Base-by-base conservation (phyloP, 805 yeast species). In the Saitoella complicata region DNA sequence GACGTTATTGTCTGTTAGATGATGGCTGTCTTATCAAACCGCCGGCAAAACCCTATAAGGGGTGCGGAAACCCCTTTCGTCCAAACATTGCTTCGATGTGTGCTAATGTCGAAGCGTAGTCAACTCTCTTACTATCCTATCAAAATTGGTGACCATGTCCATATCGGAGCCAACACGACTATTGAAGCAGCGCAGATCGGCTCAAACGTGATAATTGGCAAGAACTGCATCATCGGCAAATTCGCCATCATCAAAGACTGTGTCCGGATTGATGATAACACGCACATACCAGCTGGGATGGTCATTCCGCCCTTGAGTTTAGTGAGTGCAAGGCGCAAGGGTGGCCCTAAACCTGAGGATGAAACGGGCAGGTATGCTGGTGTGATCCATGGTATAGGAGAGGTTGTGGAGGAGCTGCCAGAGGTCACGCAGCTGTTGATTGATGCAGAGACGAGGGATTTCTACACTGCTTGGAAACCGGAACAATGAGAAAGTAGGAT, bases 111-210 rank as follows among this genome's bases (percentile, higher is more conserved):
- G 21, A 21, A 21, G 21, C 21, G 6, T 31, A 48, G 50, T 4
- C 36, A 43, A 3, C 12, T 41, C 46, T 53, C 30, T 32, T 55
- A 51, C 43, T 60, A 58, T 42, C 68, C 69, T 0, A 44, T 61
- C 34, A 52, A 57, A 36, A 55, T 67, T 10, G 70, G 70, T 21
- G 55, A 55, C 38, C 57, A 49, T 41, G 70, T 67, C 9, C 51
- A 50, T 29, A 51, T 66, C 7, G 70, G 68, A 21, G 42, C 41
- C n/a, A 42, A 49, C 36, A 45, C 59, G 2, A 39, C 37, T 5
- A 42, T 64, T 10, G 52, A 59, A 41, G 67, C 69, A 5, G 67
- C 67, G 4, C 43, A 56, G n/a, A 55, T 66, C 6, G 70, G 70
- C 4, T 58, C 63, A 4, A 49, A 52, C 31, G 67, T 64, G 2